Percentiles rank a stretch among this genome's conserved stretches.
Conservation (phyloP, 495 filamentous ascomycete species). For the Penicillium arizonense region DNA sequence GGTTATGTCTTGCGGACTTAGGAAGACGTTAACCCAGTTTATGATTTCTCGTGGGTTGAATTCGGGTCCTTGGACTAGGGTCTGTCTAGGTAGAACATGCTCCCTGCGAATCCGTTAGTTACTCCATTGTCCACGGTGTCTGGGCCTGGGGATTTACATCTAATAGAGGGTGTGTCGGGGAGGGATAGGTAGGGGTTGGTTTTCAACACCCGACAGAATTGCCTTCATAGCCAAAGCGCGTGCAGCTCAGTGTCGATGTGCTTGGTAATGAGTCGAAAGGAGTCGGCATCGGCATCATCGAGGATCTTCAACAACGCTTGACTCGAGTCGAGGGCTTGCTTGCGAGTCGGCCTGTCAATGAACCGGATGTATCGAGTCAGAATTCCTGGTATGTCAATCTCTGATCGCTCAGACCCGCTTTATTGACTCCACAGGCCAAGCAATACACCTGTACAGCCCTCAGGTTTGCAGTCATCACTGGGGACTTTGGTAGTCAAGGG, state of each 20-base stretch:
- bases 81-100: constrained; percentile 6
- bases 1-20: background rate
- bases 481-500: constrained; percentile 27
- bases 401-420: background rate
- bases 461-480: background rate
- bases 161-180: background rate
- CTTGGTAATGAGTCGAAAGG: background rate
- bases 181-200: too few relatives aligned
- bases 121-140: background rate
- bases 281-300: constrained; percentile 20
- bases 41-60: background rate
- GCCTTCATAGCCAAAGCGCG: constrained; percentile 14
- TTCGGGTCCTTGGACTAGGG: background rate
- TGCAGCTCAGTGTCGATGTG: background rate
- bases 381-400: constrained; percentile 7
- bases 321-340: constrained; percentile 18
- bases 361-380: constrained; percentile 1
- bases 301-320: constrained; percentile 26
- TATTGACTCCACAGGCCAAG: background rate
- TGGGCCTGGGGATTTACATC: too few relatives aligned
- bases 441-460: background rate
- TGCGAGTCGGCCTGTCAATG: constrained; percentile 2
- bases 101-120: background rate
- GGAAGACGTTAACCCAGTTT: constrained; percentile 5
- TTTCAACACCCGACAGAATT: constrained; percentile 8